Percentiles rank a stretch among this genome's conserved stretches.
Conservation (phyloP, 129 eudicot genomes). For the Ambrosia trifida region DNA sequence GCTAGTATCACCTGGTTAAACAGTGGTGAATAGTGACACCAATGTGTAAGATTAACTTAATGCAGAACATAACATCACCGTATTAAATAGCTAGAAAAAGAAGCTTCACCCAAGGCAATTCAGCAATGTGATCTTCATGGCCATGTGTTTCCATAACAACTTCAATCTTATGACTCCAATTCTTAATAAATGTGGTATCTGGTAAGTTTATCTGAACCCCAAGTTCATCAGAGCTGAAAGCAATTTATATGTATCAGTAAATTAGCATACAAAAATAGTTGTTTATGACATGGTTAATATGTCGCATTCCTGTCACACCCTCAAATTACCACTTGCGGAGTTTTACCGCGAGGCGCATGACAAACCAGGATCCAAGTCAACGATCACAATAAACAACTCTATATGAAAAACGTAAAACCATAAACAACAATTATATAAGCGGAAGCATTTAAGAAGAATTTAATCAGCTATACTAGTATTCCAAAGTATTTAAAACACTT, state of each 20-base stretch:
- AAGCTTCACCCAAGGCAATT: constrained; percentile 96
- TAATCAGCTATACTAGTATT: too few relatives aligned
- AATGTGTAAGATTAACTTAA: not conserved
- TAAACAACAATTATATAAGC: too few relatives aligned
- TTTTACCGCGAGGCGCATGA: too few relatives aligned
- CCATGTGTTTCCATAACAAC: constrained; percentile 97
- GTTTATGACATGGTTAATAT: too few relatives aligned
- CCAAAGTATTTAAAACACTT: too few relatives aligned
- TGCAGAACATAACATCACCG: not conserved
- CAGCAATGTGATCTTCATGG: constrained; percentile 99
- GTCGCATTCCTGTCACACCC: too few relatives aligned
- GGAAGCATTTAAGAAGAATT: too few relatives aligned
- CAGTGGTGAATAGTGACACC: constrained; percentile 22
- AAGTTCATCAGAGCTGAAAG: constrained; percentile 80
- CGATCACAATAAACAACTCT: too few relatives aligned
- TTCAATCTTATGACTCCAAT: constrained; percentile 98
- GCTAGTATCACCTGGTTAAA: constrained; percentile 87
- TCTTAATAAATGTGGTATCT: constrained; percentile 87
- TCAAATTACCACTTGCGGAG: too few relatives aligned
- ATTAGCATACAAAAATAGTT: too few relatives aligned
- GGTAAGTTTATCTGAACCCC: constrained; percentile 97
- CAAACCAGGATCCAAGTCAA: too few relatives aligned
- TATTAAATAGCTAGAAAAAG: constrained; percentile 24
- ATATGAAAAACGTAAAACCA: too few relatives aligned
- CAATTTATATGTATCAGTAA: not conserved